phyloP scores from a whole-genome alignment of 2,329 filamentous ascomycete species.

The Myriosclerotinia scirpicola region DNA sequence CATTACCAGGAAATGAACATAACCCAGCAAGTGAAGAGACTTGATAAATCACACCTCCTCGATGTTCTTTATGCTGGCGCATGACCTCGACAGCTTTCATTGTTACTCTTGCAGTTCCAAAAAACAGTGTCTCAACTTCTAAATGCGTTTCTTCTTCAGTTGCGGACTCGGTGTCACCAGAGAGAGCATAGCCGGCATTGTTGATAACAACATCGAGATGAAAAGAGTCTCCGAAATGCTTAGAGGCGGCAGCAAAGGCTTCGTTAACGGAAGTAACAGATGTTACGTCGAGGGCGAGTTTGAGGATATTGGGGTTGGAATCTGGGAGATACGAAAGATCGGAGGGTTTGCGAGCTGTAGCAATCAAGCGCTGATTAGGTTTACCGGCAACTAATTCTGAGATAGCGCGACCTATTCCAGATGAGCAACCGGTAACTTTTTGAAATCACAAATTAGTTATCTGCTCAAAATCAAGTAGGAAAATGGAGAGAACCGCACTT shows the following conservation, averaged over 20 bases:
- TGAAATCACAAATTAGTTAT: background rate
- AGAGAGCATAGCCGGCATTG: slow-evolving; percentile 58
- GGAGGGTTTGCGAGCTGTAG: slow-evolving; percentile 49
- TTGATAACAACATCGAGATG: slow-evolving; percentile 61
- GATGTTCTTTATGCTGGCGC: slow-evolving; percentile 41
- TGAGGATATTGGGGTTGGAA: slow-evolving; percentile 44
- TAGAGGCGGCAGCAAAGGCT: slow-evolving; percentile 42
- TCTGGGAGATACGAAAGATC: slow-evolving; percentile 46
- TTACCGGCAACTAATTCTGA: slow-evolving; percentile 44
- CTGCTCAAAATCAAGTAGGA: background rate
- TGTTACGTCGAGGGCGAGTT: slow-evolving; percentile 51
- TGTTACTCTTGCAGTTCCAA: slow-evolving; percentile 45
- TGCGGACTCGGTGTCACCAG: slow-evolving; percentile 52
- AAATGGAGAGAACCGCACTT: background rate
- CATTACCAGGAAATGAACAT: slow-evolving; percentile 42
- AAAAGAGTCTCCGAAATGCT: slow-evolving; percentile 47
- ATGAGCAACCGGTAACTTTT: slow-evolving; percentile 51
- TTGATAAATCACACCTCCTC: slow-evolving; percentile 45
- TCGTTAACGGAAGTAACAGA: slow-evolving; percentile 41
- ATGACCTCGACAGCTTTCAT: slow-evolving; percentile 44
- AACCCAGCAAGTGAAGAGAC: slow-evolving; percentile 45
- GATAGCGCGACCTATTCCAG: slow-evolving; percentile 48
- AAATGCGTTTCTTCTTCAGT: slow-evolving; percentile 40
- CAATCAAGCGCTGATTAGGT: slow-evolving; percentile 46
- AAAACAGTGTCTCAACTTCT: slow-evolving; percentile 48